Evolutionary conservation across 2,329 filamentous ascomycete genomes (phyloP), one percentile per base, ranked within the genome.

Genomic region (Fusarium sterilihyphosum): DNA sequence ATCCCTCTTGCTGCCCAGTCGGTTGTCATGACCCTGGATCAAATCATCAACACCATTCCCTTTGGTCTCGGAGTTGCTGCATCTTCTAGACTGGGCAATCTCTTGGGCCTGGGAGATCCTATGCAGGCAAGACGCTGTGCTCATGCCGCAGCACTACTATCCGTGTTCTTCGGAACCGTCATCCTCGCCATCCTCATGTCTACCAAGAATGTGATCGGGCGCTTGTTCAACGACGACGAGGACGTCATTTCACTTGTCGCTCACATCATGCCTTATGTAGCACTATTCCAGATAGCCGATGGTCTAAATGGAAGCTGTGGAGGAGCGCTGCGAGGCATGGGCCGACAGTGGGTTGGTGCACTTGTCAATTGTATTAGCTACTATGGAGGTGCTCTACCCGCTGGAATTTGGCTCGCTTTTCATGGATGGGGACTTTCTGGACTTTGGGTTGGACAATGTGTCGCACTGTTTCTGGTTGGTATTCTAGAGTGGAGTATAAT

Each of bases 21-120:
- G 54, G 93, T 97, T 29, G 95, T 97, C 80, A 97, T 97, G 94
- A 97, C 94, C 0, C 91, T 93, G 0, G 94, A 97, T 80, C 93
- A 96, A 80, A 90, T 95, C 65, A 91, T 95, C 85, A 95, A 91
- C 79, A 97, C 94, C 0, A 92, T 97, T 50, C 94, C 94, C 0
- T 97, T 97, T 77, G 94, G 95, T 0, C 88, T 97, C 0, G 94
- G 94, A 1, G 94, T 97, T 2, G 94, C 94, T 1, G 91, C 93
- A 1, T 95, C 92, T 12, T 88, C 93, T 0, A 88, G 94, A 5
- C 87, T 97, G 17, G 95, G 94, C 1, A 97, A 97, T 77, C 86
- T 96, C 3, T 87, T 97, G 0, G 94, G 94, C 1, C 89, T 92
- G 0, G 86, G 88, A 37, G 89, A 92, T 71, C 85, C 92, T 1